These are phyloP conservation scores for Acanthamoeba lugdunensis DNA, from an alignment of 208 protist species.

Conservation along the genomic window DNA sequence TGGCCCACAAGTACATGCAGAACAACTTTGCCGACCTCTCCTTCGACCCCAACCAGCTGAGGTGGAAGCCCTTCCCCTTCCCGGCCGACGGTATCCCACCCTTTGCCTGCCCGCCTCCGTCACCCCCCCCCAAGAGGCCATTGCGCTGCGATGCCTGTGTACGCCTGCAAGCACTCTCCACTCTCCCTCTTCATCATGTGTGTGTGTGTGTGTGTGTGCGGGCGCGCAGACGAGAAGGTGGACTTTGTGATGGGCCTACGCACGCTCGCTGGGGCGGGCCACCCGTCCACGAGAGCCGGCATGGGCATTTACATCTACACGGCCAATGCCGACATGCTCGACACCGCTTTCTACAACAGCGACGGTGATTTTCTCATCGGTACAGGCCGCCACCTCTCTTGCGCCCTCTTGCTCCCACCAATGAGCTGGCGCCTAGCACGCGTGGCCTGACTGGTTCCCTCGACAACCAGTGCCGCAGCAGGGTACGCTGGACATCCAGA, in stretches of 20 bases:
- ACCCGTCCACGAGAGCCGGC: conserved; percentile 84
- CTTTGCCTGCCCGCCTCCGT: not conserved
- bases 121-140: not conserved
- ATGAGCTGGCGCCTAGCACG: too few relatives aligned
- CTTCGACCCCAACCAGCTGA: conserved; percentile 86
- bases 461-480: conserved; percentile 85
- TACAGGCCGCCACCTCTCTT: not conserved
- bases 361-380: conserved; percentile 92
- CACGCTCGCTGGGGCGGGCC: conserved; percentile 81
- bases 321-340: conserved; percentile 85
- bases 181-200: too few relatives aligned
- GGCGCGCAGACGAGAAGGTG: conserved; percentile 6
- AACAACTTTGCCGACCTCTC: conserved; percentile 48
- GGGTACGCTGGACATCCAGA: conserved; percentile 87
- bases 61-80: conserved; percentile 87
- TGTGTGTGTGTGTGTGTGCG: not conserved
- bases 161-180: too few relatives aligned
- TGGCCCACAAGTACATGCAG: conserved; percentile 41
- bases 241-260: conserved; percentile 85
- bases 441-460: too few relatives aligned
- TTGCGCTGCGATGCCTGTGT: too few relatives aligned
- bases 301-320: conserved; percentile 89
- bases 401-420: not conserved
- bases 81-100: conserved; percentile 13
- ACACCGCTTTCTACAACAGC: conserved; percentile 84